phyloP scores from a whole-genome alignment of 2,329 filamentous ascomycete genomes.

The Byssothecium circinans region DNA sequence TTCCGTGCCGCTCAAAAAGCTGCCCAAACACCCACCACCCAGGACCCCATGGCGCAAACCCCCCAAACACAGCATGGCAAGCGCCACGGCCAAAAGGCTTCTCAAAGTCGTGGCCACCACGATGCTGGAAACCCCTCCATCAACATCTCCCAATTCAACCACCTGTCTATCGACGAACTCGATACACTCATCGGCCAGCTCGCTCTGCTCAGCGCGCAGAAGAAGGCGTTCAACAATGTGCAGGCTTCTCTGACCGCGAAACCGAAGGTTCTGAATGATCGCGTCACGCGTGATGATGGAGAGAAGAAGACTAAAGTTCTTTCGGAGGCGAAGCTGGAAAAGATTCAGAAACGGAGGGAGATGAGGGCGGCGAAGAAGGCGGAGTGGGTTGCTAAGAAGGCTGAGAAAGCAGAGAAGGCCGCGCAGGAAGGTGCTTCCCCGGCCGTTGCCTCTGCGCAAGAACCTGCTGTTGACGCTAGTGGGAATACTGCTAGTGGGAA shows the following conservation, averaged over 20 bases:
- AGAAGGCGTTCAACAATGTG: neutral
- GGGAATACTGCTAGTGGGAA: neutral
- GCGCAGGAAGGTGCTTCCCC: neutral
- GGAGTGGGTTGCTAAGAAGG: slow-evolving; percentile 10
- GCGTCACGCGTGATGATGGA: slow-evolving; percentile 6
- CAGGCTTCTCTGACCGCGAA: neutral
- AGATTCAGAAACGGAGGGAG: slow-evolving; percentile 11
- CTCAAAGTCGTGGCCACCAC: neutral
- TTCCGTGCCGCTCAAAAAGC: slow-evolving; percentile 8
- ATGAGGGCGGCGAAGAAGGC: slow-evolving; percentile 5
- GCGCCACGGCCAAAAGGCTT: neutral
- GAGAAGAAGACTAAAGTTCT: slow-evolving; percentile 8
- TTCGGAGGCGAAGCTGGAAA: slow-evolving; percentile 9
- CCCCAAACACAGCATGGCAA: neutral
- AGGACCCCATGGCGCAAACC: too few species aligned
- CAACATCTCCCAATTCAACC: neutral
- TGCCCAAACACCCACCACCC: neutral
- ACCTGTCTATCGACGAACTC: neutral
- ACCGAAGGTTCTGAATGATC: neutral
- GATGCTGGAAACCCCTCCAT: neutral
- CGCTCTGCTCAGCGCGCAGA: neutral
- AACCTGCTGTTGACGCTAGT: neutral
- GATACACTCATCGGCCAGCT: slow-evolving; percentile 8
- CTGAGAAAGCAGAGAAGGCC: neutral
- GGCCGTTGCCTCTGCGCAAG: neutral